These are phyloP conservation scores for Hypoxylon sp. DNA, from an alignment of 2,329 filamentous ascomycete genomes.

Conservation along the genomic window DNA sequence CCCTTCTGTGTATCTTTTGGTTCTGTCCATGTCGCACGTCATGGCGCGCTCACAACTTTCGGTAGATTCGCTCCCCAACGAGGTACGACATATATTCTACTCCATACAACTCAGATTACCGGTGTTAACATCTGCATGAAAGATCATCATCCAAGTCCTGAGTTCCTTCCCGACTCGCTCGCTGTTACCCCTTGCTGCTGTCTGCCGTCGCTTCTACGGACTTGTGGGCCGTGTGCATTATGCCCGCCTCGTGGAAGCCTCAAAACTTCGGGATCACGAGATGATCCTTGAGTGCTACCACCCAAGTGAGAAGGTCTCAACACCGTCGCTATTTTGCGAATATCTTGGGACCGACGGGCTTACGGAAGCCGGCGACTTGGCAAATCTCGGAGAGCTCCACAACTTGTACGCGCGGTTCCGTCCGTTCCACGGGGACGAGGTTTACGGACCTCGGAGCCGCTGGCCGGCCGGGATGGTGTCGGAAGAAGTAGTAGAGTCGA, in stretches of 20 bases:
- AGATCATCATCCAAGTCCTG: slow-evolving; percentile 68
- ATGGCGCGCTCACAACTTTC: slow-evolving; percentile 48
- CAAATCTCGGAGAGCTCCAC: slow-evolving; percentile 60
- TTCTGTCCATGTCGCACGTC: slow-evolving; percentile 48
- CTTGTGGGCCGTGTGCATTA: slow-evolving; percentile 75
- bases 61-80: slow-evolving; percentile 55
- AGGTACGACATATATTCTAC: slow-evolving; percentile 48
- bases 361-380: slow-evolving; percentile 57
- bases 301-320: slow-evolving; percentile 76
- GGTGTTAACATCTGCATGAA: slow-evolving; percentile 25
- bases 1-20: slow-evolving; percentile 41
- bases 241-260: slow-evolving; percentile 72
- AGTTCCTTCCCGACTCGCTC: slow-evolving; percentile 63
- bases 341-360: slow-evolving; percentile 76
- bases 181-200: slow-evolving; percentile 70
- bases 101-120: neutral
- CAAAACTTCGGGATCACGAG: slow-evolving; percentile 72
- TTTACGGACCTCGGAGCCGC: slow-evolving; percentile 42
- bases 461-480: slow-evolving; percentile 43
- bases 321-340: slow-evolving; percentile 76
- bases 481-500: slow-evolving; percentile 45
- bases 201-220: slow-evolving; percentile 75
- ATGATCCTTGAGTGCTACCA: slow-evolving; percentile 85
- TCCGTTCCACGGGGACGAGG: slow-evolving; percentile 71
- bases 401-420: slow-evolving; percentile 79